Evolutionary conservation across 129 eudicot genomes (phyloP), one percentile per base, ranked within the genome.

Genomic region (Helichrysum umbraculigerum): DNA sequence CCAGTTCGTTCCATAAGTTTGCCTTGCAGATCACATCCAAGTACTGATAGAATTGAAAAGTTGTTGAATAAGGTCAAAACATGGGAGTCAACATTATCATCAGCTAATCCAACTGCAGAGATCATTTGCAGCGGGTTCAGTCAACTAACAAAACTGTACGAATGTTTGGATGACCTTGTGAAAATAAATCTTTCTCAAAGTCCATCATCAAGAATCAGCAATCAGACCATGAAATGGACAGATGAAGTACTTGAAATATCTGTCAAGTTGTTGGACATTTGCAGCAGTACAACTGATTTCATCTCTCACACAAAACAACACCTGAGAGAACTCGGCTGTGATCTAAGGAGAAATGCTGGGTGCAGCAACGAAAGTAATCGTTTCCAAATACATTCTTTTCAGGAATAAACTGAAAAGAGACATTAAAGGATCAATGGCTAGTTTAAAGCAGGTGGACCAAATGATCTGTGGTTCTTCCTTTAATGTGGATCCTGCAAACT

Each of bases 121-220:
- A 75, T 30, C 6, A 56, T 80, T 32, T 72, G 76, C 82, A 71
- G 63, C 14, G 85, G 84, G 7, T 29, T 88, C 41, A 63, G 61
- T 10, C 75, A 73, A 44, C 64, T 88, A 0, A 51, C 12, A 5
- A 81, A 62, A 41, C 30, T 85, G 81, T 78, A 81, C 30, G 68
- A 71, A 68, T 76, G 84, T 75, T 68, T 86, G 0, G 83, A 83
- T 1, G 79, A 83, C 0, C 85, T 82, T 61, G 68, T 87, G 6
- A 72, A 56, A 29, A 8, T 66, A 72, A 28, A 47, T 47, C 17
- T 64, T 37, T 71, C 82, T 29, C 83, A 37, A 71, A 58, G 9
- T 58, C 76, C 58, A 77, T 68, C 73, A 1, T 66, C 76, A 25
- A 25, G 28, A 25, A 25, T 25, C 32, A 70, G 21, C 54, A 62